These are phyloP conservation scores for Suillus alpinus DNA, from an alignment of 768 basidiomycete genomes.

Conservation along the genomic window DNA sequence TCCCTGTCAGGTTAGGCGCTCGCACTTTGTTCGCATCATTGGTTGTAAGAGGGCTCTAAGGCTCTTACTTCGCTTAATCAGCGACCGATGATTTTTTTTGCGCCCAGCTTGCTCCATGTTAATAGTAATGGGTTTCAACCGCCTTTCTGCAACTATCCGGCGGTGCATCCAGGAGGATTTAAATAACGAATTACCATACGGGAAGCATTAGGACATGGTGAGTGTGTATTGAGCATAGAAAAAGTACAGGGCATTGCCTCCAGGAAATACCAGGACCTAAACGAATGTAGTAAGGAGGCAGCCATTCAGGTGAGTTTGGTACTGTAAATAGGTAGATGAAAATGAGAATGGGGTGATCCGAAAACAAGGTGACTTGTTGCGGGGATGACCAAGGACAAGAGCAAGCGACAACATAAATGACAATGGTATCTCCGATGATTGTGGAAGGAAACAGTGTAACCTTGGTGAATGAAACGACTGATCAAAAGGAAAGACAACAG, in stretches of 20 bases:
- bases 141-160: conserved; percentile 12
- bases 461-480: conserved; percentile 27
- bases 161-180: conserved; percentile 12
- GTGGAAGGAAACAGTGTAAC: conserved; percentile 17
- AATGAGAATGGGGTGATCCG: conserved; percentile 8
- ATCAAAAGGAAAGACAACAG: conserved; percentile 12
- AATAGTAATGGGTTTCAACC: not conserved
- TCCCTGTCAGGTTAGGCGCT: too few relatives aligned
- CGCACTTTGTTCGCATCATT: too few relatives aligned
- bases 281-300: conserved; percentile 27
- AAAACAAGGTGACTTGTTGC: conserved; percentile 17
- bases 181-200: conserved; percentile 33
- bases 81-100: not conserved
- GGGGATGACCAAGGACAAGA: conserved; percentile 21
- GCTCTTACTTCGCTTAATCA: not conserved
- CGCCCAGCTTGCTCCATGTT: not conserved
- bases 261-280: conserved; percentile 22
- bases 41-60: not conserved
- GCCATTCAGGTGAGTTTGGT: conserved; percentile 24
- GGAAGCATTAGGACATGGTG: conserved; percentile 35
- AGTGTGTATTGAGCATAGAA: conserved; percentile 32
- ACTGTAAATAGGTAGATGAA: conserved; percentile 11
- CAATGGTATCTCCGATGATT: conserved; percentile 10
- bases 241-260: conserved; percentile 32
- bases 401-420: conserved; percentile 23